Evolutionary conservation across 306 rosid genomes (phyloP).

Genomic region (Glycine soja): DNA sequence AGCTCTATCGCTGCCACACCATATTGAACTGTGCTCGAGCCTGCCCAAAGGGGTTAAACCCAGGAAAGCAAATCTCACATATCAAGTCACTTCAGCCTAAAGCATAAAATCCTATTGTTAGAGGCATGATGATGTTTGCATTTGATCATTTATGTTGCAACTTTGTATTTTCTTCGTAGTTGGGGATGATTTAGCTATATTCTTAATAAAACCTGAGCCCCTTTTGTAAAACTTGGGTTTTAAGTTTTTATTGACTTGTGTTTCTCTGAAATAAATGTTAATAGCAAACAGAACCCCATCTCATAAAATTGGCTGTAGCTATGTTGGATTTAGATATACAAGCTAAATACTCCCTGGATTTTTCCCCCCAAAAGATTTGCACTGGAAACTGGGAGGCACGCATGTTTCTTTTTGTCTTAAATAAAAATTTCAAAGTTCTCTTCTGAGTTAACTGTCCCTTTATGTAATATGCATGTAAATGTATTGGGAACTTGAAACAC

Average conservation of each 20-base stretch:
- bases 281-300: conserved; percentile 34
- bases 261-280: conserved; percentile 53
- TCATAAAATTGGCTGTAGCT: conserved; percentile 30
- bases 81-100: conserved; percentile 77
- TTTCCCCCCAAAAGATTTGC: background rate
- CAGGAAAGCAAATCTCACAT: conserved; percentile 87
- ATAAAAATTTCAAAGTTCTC: background rate
- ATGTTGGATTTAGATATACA: conserved; percentile 10
- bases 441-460: background rate
- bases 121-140: conserved; percentile 50
- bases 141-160: conserved; percentile 45
- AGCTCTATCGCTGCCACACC: conserved; percentile 99
- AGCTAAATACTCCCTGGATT: background rate
- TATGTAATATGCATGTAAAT: too few relatives aligned
- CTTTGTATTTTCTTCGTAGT: conserved; percentile 45
- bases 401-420: background rate
- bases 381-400: background rate
- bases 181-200: conserved; percentile 51
- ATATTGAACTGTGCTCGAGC: conserved; percentile 97
- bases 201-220: conserved; percentile 61
- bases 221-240: conserved; percentile 54
- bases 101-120: conserved; percentile 37
- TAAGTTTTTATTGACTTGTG: conserved; percentile 34
- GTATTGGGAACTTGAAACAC: too few relatives aligned
- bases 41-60: conserved; percentile 98